Base-by-base conservation (phyloP, 768 basidiomycete genomes). In the Agaricus sinodeliciosus region DNA sequence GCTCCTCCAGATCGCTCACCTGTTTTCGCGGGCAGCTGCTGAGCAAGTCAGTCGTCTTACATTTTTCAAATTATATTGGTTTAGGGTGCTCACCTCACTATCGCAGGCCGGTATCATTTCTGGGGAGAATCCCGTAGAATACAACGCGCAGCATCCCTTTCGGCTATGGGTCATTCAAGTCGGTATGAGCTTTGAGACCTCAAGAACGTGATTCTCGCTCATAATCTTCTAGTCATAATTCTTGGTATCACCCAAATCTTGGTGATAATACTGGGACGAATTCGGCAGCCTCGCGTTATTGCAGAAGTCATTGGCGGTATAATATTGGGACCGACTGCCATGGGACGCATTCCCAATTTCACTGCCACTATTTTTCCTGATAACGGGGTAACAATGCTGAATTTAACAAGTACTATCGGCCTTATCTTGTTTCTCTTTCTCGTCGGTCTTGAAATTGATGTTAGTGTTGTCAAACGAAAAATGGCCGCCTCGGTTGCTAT, bases 261-360 rank as follows among this genome's bases (percentile, higher is more conserved):
- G 9, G 75, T 81, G 0, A 66, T 88, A 16, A 53, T 79, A 47
- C 73, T 96, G 18, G 66, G 72, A 7, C 82, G 76, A 51, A 81
- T 95, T 34, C 82, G 81, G 31, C 94, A 97, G 62, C 95, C 95
- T 1, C 76, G 85, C n/a, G 94, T 97, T 55, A 92, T 96, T 48
- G 84, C 93, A 39, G 94, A 97, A 65, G 87, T 96, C 55, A 80
- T 97, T 51, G 91, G 85, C 0, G 95, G 95, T 18, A 83, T 98
- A 58, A 61, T 97, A 18, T 77, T 97, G 9, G 94, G 93, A 39
- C 82, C 82, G 0, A 75, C 80, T 0, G 79, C 87, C 9, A 81
- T 90, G 78, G 90, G 90, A 2, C 81, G 80, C 25, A 90, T 93
- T 54, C 90, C 88, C 0, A 64, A 73, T 36, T 95, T 93, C 70